Percentiles rank a stretch among this genome's conserved stretches.
Evolutionary conservation across 164 flowering plant species (phyloP).

Genomic region (Vitis cinerea): DNA sequence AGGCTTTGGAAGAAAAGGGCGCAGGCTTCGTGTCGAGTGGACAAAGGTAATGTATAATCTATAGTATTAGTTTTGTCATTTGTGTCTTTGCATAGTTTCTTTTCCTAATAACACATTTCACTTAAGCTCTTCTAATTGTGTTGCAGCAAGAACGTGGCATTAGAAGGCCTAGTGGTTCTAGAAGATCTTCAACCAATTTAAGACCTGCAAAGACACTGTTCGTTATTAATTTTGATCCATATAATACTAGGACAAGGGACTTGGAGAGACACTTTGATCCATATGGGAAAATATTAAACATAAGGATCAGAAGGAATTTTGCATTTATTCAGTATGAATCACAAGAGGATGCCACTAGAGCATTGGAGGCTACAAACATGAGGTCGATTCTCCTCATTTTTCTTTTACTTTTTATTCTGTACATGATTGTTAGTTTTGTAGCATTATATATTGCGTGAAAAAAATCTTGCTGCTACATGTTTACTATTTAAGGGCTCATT

Average conservation of each 20-base stretch:
- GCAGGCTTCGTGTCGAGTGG: constrained; percentile 97
- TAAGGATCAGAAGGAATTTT: constrained; percentile 91
- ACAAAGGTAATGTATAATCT: constrained; percentile 55
- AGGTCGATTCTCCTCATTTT: constrained; percentile 31
- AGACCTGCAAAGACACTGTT: constrained; percentile 91
- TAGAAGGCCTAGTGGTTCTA: constrained; percentile 61
- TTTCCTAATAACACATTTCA: not conserved
- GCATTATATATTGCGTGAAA: no score
- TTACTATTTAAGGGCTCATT: not conserved
- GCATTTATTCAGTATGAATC: constrained; percentile 89
- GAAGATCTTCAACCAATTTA: constrained; percentile 54
- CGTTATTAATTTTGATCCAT: constrained; percentile 91
- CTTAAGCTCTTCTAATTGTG: not conserved
- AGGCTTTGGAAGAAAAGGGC: constrained; percentile 93
- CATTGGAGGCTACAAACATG: constrained; percentile 57
- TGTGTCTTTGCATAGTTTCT: no score
- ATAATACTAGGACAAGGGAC: constrained; percentile 76
- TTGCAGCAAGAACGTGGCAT: constrained; percentile 87
- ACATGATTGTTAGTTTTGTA: not conserved
- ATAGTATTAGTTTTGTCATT: not conserved
- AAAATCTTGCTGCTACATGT: no score
- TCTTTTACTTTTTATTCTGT: not conserved
- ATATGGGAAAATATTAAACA: constrained; percentile 82
- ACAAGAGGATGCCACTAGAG: constrained; percentile 90
- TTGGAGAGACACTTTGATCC: constrained; percentile 93